Percentiles rank a stretch among this genome's conserved stretches.
These are phyloP conservation scores for Sporothrix brasiliensis DNA, from an alignment of 2,329 filamentous ascomycete species.

Conservation along the genomic window DNA sequence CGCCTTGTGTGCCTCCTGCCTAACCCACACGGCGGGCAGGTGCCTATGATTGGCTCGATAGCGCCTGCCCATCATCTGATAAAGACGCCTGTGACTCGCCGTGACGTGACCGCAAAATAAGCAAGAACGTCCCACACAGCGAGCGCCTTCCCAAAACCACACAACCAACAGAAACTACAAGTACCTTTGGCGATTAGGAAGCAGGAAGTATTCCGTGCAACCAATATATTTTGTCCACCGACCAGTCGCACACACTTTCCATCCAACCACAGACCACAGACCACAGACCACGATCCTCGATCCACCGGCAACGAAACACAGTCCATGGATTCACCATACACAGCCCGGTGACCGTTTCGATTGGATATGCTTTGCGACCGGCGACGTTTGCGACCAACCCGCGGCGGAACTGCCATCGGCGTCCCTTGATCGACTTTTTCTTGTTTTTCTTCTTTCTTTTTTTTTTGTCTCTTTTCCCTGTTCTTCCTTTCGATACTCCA, in stretches of 20 bases:
- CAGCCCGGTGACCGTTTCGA: background rate
- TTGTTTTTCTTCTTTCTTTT: background rate
- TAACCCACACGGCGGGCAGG: constrained; percentile 8
- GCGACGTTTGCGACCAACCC: constrained; percentile 6
- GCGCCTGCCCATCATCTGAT: background rate
- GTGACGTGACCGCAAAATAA: constrained; percentile 31
- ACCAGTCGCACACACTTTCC: background rate
- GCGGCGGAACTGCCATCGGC: constrained; percentile 26
- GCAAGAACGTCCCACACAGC: background rate
- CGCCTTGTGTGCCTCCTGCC: background rate
- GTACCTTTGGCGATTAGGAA: background rate
- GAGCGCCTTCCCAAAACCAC: background rate
- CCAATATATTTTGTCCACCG: background rate
- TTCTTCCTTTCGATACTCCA: too few relatives aligned
- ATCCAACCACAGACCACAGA: background rate
- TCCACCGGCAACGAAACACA: background rate
- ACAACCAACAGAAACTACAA: background rate
- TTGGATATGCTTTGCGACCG: constrained; percentile 28
- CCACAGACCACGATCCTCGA: background rate
- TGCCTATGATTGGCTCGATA: constrained; percentile 28
- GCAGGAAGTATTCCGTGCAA: background rate
- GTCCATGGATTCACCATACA: background rate
- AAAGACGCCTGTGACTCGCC: constrained; percentile 26
- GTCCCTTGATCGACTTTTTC: background rate
- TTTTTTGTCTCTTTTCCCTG: too few relatives aligned